Percentiles rank a stretch among this genome's conserved stretches.
Evolutionary conservation across 129 eudicot genomes (phyloP).

Genomic region (Escallonia herrerae): DNA sequence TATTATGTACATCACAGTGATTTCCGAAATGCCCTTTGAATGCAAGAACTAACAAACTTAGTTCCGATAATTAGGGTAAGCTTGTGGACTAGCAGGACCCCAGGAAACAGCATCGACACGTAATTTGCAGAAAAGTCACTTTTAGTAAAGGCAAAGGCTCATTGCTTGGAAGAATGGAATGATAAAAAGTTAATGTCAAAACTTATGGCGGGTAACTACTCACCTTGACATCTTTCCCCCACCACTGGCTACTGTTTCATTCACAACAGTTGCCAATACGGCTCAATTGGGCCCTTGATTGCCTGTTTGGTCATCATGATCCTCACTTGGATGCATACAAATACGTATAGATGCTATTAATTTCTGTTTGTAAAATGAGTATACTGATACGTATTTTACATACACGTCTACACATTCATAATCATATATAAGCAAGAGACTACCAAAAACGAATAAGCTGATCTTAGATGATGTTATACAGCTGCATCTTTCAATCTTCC

Average conservation of each 20-base stretch:
- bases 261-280: background rate
- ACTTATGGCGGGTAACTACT: background rate
- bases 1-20: too few species aligned
- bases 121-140: too few species aligned
- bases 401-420: background rate
- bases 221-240: constrained; percentile 2
- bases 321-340: background rate
- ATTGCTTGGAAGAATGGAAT: constrained; percentile 11
- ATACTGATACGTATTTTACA: background rate
- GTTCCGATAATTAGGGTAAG: too few species aligned
- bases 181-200: background rate
- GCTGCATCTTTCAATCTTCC: constrained; percentile 1
- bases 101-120: too few species aligned
- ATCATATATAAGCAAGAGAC: background rate
- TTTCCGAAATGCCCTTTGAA: too few species aligned
- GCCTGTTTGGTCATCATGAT: constrained; percentile 6
- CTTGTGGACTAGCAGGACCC: too few species aligned
- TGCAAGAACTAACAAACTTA: too few species aligned
- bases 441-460: background rate
- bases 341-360: background rate
- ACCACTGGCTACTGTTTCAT: constrained; percentile 9
- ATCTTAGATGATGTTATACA: too few species aligned
- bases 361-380: background rate
- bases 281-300: background rate
- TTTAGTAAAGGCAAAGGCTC: background rate